Evolutionary conservation across 371 early-diverging fungal species (phyloP).

Genomic region (Phascolomyces articulosus): DNA sequence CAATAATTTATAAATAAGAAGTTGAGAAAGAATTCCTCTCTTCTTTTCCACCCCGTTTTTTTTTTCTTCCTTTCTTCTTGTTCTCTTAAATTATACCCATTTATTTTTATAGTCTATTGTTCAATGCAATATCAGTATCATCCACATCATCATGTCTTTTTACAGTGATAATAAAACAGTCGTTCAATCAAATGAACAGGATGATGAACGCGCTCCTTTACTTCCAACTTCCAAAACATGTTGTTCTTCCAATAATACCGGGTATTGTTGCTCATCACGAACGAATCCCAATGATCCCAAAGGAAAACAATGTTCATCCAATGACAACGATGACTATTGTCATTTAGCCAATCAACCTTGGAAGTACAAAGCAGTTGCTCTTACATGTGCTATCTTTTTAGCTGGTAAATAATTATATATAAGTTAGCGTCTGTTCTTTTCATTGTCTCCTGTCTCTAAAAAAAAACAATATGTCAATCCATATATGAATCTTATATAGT

Average conservation of each 20-base stretch:
- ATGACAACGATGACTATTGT: conserved; percentile 4
- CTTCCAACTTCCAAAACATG: conserved; percentile 1
- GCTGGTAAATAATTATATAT: conserved; percentile 36
- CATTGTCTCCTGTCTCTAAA: too few relatives aligned
- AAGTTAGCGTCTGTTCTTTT: neutral
- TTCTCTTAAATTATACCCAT: neutral
- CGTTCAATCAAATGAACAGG: neutral
- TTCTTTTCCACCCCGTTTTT: conserved; percentile 1
- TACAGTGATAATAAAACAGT: conserved; percentile 1
- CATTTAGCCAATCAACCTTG: conserved; percentile 44
- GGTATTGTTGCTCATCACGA: neutral
- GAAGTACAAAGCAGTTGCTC: conserved; percentile 61
- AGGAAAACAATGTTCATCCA: neutral
- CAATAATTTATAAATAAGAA: too few relatives aligned
- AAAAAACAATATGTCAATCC: too few relatives aligned
- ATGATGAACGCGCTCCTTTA: neutral
- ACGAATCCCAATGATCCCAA: neutral
- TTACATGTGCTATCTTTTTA: conserved; percentile 57
- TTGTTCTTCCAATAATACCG: neutral
- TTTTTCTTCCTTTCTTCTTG: neutral
- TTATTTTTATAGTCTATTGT: neutral
- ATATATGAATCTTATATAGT: conserved; percentile 25
- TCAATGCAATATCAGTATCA: neutral
- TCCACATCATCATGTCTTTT: neutral
- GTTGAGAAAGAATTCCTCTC: too few relatives aligned